phyloP scores from a whole-genome alignment of 805 yeast species.

The Metschnikowia reukaufii region DNA sequence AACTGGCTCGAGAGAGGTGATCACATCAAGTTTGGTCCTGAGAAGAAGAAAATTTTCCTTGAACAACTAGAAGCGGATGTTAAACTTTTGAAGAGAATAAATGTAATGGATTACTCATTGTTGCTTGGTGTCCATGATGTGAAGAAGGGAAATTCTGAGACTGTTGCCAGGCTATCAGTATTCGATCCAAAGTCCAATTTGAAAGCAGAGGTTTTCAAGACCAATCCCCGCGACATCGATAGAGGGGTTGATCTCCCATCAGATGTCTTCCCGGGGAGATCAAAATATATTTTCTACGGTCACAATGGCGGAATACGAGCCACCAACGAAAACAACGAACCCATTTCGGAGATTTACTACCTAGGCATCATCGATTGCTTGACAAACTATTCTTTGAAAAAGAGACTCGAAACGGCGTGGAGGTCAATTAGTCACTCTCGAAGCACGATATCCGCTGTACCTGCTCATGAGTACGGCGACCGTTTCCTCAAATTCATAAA shows the following conservation, averaged over 20 bases:
- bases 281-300: slow-evolving; percentile 61
- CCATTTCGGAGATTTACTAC: slow-evolving; percentile 72
- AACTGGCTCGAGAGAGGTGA: slow-evolving; percentile 78
- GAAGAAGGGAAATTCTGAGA: slow-evolving; percentile 50
- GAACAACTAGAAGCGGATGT: slow-evolving; percentile 78
- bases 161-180: slow-evolving; percentile 40
- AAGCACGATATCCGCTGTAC: slow-evolving; percentile 79
- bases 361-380: slow-evolving; percentile 93
- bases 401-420: slow-evolving; percentile 83
- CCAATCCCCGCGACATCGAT: slow-evolving; percentile 47
- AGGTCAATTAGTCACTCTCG: slow-evolving; percentile 70
- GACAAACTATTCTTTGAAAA: slow-evolving; percentile 73
- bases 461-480: slow-evolving; percentile 87
- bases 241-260: slow-evolving; percentile 42
- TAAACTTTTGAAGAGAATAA: slow-evolving; percentile 62
- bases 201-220: slow-evolving; percentile 41
- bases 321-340: slow-evolving; percentile 61
- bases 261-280: slow-evolving; percentile 46
- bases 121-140: slow-evolving; percentile 85
- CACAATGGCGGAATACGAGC: slow-evolving; percentile 86
- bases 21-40: slow-evolving; percentile 72
- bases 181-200: slow-evolving; percentile 44
- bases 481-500: slow-evolving; percentile 74
- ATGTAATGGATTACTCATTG: slow-evolving; percentile 95
- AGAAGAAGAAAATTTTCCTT: slow-evolving; percentile 57